Percentiles rank a stretch among this genome's conserved stretches.
Evolutionary conservation across 108 stramenopile genomes (phyloP).

Genomic region (Conticribra weissflogii): DNA sequence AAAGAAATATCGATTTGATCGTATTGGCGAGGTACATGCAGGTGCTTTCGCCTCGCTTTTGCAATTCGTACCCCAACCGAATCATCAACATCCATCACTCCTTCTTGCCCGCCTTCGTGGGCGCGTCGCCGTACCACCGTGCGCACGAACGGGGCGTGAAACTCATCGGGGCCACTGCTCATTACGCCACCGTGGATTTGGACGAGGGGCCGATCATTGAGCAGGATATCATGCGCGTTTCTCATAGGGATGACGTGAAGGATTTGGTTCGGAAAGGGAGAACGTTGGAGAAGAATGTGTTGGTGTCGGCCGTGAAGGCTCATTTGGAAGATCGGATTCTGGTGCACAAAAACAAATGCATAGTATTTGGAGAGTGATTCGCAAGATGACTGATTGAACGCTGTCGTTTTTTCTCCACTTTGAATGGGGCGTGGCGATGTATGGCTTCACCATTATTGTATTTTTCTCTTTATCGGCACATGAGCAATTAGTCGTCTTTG

Average conservation of each 20-base stretch:
- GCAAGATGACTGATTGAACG: neutral
- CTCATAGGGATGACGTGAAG: slow-evolving; percentile 79
- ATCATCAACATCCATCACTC: slow-evolving; percentile 93
- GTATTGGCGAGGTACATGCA: slow-evolving; percentile 91
- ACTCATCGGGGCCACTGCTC: slow-evolving; percentile 86
- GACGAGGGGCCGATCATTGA: slow-evolving; percentile 90
- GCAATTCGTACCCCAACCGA: slow-evolving; percentile 57
- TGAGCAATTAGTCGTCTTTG: too few relatives aligned
- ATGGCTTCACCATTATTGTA: too few relatives aligned
- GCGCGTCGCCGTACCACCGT: slow-evolving; percentile 70
- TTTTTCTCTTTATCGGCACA: too few relatives aligned
- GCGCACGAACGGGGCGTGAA: slow-evolving; percentile 89
- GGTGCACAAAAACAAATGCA: slow-evolving; percentile 80
- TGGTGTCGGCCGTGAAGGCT: slow-evolving; percentile 77
- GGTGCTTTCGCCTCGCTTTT: slow-evolving; percentile 69
- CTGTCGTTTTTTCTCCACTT: too few relatives aligned
- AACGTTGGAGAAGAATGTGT: slow-evolving; percentile 73
- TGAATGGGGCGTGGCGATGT: too few relatives aligned
- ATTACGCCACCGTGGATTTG: slow-evolving; percentile 76
- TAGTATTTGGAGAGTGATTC: slow-evolving; percentile 72
- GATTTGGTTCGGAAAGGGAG: slow-evolving; percentile 83
- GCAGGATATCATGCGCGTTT: slow-evolving; percentile 62
- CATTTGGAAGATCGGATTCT: slow-evolving; percentile 85
- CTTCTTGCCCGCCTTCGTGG: slow-evolving; percentile 85
- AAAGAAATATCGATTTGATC: slow-evolving; percentile 68